These are phyloP conservation scores for Eremothecium coryli DNA, from an alignment of 1,139 yeast genomes.

Conservation along the genomic window DNA sequence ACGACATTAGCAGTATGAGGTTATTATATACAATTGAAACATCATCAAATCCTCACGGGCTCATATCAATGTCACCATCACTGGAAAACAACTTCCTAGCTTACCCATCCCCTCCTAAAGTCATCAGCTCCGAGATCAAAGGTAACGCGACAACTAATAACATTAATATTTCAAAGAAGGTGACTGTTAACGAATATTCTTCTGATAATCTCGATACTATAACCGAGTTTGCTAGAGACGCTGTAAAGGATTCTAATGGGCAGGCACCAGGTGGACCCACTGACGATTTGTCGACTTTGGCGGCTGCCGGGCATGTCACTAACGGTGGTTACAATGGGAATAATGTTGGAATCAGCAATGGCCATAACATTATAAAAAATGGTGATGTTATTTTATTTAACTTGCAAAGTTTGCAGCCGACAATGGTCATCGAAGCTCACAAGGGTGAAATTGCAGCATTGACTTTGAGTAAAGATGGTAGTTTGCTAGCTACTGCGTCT, in stretches of 20 bases:
- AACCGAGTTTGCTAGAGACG: background rate
- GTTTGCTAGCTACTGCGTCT: conserved; percentile 82
- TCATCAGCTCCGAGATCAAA: conserved; percentile 26
- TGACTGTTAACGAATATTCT: conserved; percentile 1
- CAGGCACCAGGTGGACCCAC: background rate
- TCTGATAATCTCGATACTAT: conserved; percentile 1
- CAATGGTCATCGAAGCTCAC: conserved; percentile 89
- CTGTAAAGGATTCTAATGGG: background rate
- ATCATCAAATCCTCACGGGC: conserved; percentile 53
- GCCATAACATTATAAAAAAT: conserved; percentile 37
- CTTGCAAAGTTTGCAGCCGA: conserved; percentile 66
- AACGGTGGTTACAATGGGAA: conserved; percentile 10
- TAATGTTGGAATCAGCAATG: conserved; percentile 28
- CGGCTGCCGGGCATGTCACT: conserved; percentile 7
- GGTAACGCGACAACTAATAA: conserved; percentile 27
- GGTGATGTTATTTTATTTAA: conserved; percentile 91
- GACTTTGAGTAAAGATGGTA: conserved; percentile 71
- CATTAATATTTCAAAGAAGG: conserved; percentile 13
- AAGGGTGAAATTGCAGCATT: conserved; percentile 76
- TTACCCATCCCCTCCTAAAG: conserved; percentile 67
- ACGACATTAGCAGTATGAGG: conserved; percentile 83
- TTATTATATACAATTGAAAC: conserved; percentile 83
- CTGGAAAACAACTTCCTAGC: conserved; percentile 61
- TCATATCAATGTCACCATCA: conserved; percentile 54
- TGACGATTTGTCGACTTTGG: conserved; percentile 3